A percentile compares a stretch with the other conserved stretches of the same genome.
Evolutionary conservation across 768 basidiomycete species (phyloP).

Genomic region (Jaapia argillacea): DNA sequence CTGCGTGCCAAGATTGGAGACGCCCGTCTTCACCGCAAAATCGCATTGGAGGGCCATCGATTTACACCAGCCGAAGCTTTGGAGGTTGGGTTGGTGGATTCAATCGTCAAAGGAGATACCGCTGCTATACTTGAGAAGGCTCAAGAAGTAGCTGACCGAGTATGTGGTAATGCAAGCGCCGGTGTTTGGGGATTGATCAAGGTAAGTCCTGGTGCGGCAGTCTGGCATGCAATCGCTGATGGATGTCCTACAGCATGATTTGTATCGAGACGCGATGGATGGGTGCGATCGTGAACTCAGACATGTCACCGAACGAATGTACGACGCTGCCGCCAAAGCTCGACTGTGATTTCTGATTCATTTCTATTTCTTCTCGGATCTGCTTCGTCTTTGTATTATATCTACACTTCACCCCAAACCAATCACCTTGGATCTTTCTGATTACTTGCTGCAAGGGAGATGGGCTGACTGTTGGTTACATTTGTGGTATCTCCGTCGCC

Average conservation of each 20-base stretch:
- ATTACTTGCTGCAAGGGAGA: too few species aligned
- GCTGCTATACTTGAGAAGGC: constrained; percentile 57
- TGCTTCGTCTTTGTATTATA: too few species aligned
- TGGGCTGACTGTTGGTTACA: too few species aligned
- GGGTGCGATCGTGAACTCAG: background rate
- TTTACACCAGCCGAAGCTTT: constrained; percentile 69
- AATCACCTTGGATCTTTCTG: too few species aligned
- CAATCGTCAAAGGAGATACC: constrained; percentile 47
- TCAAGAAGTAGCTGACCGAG: constrained; percentile 44
- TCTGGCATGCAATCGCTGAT: constrained; percentile 3
- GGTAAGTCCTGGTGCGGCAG: constrained; percentile 22
- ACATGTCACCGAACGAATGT: background rate
- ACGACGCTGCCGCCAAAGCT: background rate
- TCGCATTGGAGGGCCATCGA: constrained; percentile 71
- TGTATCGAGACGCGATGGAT: background rate
- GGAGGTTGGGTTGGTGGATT: constrained; percentile 57
- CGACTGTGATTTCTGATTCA: background rate
- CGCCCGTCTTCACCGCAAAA: constrained; percentile 50
- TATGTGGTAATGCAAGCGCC: constrained; percentile 37
- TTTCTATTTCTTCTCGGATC: too few species aligned
- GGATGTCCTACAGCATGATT: constrained; percentile 21
- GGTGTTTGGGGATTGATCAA: constrained; percentile 74
- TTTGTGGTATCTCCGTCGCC: too few species aligned
- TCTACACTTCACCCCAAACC: too few species aligned
- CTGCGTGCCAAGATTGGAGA: constrained; percentile 56